Evolutionary conservation across 2,329 filamentous ascomycete species (phyloP).

Genomic region (Dothistroma septosporum): DNA sequence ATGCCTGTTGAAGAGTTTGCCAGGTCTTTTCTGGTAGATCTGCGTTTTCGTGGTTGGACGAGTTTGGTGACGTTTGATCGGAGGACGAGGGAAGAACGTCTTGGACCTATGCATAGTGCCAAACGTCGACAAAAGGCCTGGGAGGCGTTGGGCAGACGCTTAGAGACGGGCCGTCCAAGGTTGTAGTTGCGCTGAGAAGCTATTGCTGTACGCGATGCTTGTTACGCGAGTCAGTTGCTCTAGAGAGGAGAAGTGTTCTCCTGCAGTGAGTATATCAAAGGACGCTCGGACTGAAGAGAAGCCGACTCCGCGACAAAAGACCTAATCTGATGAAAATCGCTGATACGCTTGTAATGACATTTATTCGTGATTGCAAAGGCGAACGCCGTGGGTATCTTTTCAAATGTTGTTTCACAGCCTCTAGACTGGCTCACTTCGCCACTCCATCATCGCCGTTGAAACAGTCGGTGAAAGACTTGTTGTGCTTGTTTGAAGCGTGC

Average conservation of each 20-base stretch:
- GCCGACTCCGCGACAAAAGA: too few relatives aligned
- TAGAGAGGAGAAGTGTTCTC: too few relatives aligned
- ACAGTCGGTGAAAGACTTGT: conserved; percentile 66
- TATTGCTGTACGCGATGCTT: too few relatives aligned
- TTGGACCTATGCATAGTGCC: neutral
- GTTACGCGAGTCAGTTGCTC: too few relatives aligned
- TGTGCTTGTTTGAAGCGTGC: conserved; percentile 74
- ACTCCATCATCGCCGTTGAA: conserved; percentile 41
- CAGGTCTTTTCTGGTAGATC: neutral
- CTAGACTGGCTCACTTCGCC: neutral
- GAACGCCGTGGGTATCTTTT: neutral
- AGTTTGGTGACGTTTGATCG: conserved; percentile 7
- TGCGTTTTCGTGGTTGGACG: conserved; percentile 3
- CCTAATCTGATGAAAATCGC: too few relatives aligned
- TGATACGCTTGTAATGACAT: neutral
- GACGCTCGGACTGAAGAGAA: too few relatives aligned
- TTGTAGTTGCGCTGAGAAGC: too few relatives aligned
- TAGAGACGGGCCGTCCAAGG: neutral
- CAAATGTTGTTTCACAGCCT: neutral
- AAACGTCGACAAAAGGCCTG: neutral
- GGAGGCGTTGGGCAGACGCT: neutral
- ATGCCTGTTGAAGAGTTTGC: conserved; percentile 9
- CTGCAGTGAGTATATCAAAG: too few relatives aligned
- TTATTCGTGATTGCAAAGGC: neutral
- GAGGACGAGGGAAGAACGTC: conserved; percentile 1